A percentile compares a stretch with the other conserved stretches of the same genome.
Evolutionary conservation across 163 green algal species (phyloP).

Genomic region (Scenedesmus sp.): DNA sequence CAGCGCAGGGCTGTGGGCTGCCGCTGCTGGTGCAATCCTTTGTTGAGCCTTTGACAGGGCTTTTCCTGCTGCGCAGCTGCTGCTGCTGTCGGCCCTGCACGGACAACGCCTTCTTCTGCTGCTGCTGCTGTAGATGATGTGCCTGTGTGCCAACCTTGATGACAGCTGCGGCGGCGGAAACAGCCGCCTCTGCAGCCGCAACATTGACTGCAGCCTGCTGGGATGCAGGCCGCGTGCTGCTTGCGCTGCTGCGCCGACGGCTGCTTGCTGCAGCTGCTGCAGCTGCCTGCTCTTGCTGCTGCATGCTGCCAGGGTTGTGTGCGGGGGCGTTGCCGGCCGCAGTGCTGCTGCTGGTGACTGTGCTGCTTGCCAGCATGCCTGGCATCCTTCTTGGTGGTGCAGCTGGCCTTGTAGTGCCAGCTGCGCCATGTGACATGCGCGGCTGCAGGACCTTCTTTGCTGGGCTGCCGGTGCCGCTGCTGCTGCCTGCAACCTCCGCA

Average conservation of each 20-base stretch:
- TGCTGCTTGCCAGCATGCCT: not conserved
- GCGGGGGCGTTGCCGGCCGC: not conserved
- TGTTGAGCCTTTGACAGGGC: not conserved
- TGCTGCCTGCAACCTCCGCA: not conserved
- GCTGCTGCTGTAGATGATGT: constrained; percentile 7
- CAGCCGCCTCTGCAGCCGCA: constrained; percentile 26
- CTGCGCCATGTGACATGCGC: not conserved
- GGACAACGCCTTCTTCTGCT: not conserved
- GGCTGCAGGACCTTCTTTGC: not conserved
- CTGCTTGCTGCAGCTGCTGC: constrained; percentile 7
- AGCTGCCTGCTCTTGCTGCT: not conserved
- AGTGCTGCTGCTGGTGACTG: not conserved
- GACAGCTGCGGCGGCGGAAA: constrained; percentile 22
- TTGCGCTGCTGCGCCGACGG: not conserved
- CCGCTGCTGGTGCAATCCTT: not conserved
- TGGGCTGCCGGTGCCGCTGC: not conserved
- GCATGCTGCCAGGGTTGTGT: not conserved
- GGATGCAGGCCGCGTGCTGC: not conserved
- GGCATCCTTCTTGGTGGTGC: not conserved
- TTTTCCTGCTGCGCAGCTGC: not conserved
- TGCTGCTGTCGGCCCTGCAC: not conserved
- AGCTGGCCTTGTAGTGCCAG: not conserved
- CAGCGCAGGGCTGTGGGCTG: not conserved
- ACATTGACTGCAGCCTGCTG: constrained; percentile 16
- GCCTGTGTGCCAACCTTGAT: not conserved